Evolutionary conservation across 768 basidiomycete genomes (phyloP).

Genomic region (Mycena albidolilacea): DNA sequence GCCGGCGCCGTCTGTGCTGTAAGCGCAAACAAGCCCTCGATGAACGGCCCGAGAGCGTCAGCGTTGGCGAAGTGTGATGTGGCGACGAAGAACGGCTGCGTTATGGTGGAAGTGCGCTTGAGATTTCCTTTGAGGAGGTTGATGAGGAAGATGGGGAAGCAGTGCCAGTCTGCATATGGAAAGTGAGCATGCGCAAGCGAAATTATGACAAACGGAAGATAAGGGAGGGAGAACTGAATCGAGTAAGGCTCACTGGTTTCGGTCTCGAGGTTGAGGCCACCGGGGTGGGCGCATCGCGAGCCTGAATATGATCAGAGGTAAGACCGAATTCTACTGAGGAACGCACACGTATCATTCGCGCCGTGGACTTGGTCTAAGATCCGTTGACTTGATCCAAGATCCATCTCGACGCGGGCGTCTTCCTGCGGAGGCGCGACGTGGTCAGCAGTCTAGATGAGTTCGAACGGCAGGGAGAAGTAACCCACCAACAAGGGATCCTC

Average conservation of each 20-base stretch:
- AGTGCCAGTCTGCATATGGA: constrained; percentile 23
- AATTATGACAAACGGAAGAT: background rate
- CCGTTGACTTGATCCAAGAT: background rate
- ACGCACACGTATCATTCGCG: background rate
- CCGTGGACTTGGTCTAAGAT: too few species aligned
- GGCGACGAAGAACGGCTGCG: background rate
- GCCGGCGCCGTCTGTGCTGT: background rate
- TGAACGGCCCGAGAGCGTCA: background rate
- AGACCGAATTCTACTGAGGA: background rate
- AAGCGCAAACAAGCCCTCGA: background rate
- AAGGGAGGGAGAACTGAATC: too few species aligned
- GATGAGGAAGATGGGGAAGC: background rate
- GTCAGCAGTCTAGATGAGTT: constrained; percentile 7
- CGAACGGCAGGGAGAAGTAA: background rate
- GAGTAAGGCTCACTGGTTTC: constrained; percentile 33
- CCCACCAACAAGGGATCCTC: background rate
- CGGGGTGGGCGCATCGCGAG: constrained; percentile 20
- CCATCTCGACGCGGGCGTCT: background rate
- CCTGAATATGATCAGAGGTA: constrained; percentile 13
- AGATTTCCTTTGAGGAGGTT: constrained; percentile 10
- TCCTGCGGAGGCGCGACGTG: constrained; percentile 20
- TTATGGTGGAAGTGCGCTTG: background rate
- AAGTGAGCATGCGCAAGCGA: background rate
- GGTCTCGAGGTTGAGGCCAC: constrained; percentile 17
- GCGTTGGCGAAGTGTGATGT: background rate